Percentiles rank a stretch among this genome's conserved stretches.
Conservation (phyloP, 2,329 filamentous ascomycete genomes). For the Biscogniauxia mediterranea region DNA sequence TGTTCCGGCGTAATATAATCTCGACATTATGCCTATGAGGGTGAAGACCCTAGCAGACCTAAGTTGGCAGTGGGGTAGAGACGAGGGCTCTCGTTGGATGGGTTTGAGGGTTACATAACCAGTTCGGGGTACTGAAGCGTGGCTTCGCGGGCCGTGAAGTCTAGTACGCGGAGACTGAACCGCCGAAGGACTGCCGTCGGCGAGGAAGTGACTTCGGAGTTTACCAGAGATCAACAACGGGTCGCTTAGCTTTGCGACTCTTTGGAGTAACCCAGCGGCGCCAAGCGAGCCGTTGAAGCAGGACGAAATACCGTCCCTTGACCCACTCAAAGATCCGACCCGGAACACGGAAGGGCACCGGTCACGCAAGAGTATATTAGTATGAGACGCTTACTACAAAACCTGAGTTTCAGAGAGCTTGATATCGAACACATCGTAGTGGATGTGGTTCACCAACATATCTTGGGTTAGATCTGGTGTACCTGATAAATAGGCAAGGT, state of each 20-base stretch:
- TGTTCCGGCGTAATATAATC: slow-evolving; percentile 8
- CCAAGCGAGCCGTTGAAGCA: slow-evolving; percentile 9
- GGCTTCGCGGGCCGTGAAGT: slow-evolving; percentile 13
- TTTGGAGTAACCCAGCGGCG: slow-evolving; percentile 10
- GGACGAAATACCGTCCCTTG: slow-evolving; percentile 7
- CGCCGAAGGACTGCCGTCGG: slow-evolving; percentile 16
- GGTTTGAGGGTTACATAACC: background rate
- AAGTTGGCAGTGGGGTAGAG: slow-evolving; percentile 1
- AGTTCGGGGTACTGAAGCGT: background rate
- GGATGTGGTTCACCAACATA: slow-evolving; percentile 7
- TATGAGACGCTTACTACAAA: background rate
- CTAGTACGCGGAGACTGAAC: slow-evolving; percentile 18
- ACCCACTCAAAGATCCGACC: slow-evolving; percentile 9
- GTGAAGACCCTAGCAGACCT: background rate
- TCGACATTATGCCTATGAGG: background rate
- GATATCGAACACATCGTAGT: slow-evolving; percentile 4
- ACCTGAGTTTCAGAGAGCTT: background rate
- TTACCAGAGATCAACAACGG: slow-evolving; percentile 1
- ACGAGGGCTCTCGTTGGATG: background rate
- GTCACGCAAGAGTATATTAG: background rate
- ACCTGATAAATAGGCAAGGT: slow-evolving; percentile 15
- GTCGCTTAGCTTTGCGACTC: slow-evolving; percentile 8
- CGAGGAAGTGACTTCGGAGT: slow-evolving; percentile 7
- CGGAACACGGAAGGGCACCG: slow-evolving; percentile 3
- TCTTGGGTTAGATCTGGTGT: slow-evolving; percentile 21